Conservation (phyloP, 305 asterid genomes). For the Fraxinus baroniana region DNA sequence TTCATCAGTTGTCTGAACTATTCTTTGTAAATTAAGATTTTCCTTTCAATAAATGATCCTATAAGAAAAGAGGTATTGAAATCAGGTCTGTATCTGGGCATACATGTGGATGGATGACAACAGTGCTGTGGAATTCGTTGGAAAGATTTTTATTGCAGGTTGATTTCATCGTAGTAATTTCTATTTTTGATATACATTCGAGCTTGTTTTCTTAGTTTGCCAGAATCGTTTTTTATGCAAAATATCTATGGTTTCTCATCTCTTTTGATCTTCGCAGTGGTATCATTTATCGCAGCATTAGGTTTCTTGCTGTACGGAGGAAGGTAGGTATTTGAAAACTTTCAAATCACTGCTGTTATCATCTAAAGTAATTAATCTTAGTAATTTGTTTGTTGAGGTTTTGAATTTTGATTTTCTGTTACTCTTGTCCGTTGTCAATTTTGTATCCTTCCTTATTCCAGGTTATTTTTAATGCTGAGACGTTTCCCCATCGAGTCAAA, state of each 20-base stretch:
- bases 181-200: slow-evolving; percentile 8
- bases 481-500: slow-evolving; percentile 95
- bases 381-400: background rate
- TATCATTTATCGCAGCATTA: slow-evolving; percentile 79
- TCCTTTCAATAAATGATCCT: slow-evolving; percentile 3
- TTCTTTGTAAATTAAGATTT: background rate
- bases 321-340: slow-evolving; percentile 51
- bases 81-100: slow-evolving; percentile 80
- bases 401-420: slow-evolving; percentile 12
- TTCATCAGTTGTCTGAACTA: background rate
- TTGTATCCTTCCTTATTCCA: slow-evolving; percentile 33
- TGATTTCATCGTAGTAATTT: slow-evolving; percentile 18
- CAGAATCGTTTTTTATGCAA: slow-evolving; percentile 4
- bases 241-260: slow-evolving; percentile 26
- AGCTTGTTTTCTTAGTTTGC: slow-evolving; percentile 20
- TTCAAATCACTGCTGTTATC: slow-evolving; percentile 17
- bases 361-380: slow-evolving; percentile 14
- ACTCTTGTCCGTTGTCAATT: slow-evolving; percentile 1
- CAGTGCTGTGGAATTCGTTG: slow-evolving; percentile 59
- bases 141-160: slow-evolving; percentile 95
- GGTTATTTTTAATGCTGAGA: slow-evolving; percentile 85
- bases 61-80: slow-evolving; percentile 22
- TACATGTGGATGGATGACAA: slow-evolving; percentile 82
- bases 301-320: slow-evolving; percentile 96
- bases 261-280: slow-evolving; percentile 59